Base-by-base conservation (phyloP, 1,284 basidiomycete genomes). In the Cryptococcus neoformans region DNA sequence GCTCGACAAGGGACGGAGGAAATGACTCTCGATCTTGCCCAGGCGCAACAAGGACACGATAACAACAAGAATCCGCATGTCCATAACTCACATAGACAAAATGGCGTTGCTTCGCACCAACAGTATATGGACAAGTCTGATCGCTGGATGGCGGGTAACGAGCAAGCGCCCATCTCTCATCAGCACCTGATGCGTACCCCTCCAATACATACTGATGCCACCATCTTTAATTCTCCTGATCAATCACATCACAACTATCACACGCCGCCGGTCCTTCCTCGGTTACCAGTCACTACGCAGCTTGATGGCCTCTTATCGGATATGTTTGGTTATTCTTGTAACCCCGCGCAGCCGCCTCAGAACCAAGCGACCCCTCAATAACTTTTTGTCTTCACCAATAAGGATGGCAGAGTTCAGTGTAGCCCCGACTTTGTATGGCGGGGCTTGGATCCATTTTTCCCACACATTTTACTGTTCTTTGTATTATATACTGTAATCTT, bases 81-180 rank as follows among this genome's bases (percentile, higher is more conserved):
- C 39, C 48, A 44, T 51, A 53, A 52, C n/a, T 21, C 54, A 17
- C 9, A 41, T 10, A 45, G 49, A 49, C 49, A 50, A 47, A 38
- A 38, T 9, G 39, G 36, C 6, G 37, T 57, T 21, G 6, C 51
- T 0, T n/a, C 51, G 14, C 59, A 56, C 41, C 34, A 35, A 17
- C 52, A 54, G 44, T 72, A 72, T 51, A 69, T 72, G 67, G 58
- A 68, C 40, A 62, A 60, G 7, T 70, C 69, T 39, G 71, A 72
- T 55, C 42, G 71, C 28, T 73, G 71, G 71, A 69, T 73, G 66
- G 68, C 71, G 4, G 54, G 53, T 21, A 57, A 54, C 28, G 54
- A 62, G 12, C 52, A 10, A 40, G 51, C 16, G 40, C 40, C 10
- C 46, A 21, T 7, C 37, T 8, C 21, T 57, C 57, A 21, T 21